Percentiles rank a stretch among this genome's conserved stretches.
Evolutionary conservation across 2,329 filamentous ascomycete genomes (phyloP).

Genomic region (Calonectria hawksworthii): DNA sequence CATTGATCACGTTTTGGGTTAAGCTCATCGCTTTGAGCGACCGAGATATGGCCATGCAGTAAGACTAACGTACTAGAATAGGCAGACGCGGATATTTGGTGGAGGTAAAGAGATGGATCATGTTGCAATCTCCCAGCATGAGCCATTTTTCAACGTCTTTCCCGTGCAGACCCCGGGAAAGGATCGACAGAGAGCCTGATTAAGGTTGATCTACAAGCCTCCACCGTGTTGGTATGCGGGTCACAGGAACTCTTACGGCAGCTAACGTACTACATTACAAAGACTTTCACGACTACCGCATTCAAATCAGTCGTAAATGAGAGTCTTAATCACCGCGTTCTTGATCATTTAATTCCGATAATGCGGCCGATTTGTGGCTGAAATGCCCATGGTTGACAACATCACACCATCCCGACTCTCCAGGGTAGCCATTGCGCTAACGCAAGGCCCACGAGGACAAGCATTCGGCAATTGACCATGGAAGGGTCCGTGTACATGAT

Average conservation of each 20-base stretch:
- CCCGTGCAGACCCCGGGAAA: background rate
- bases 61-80: background rate
- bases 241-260: background rate
- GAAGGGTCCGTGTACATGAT: background rate
- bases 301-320: background rate
- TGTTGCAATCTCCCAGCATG: background rate
- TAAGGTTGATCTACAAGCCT: background rate
- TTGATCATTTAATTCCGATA: background rate
- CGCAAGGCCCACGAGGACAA: background rate
- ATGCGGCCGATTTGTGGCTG: background rate
- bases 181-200: background rate
- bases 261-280: background rate
- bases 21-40: background rate
- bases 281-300: background rate
- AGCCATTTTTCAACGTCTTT: background rate
- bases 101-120: background rate
- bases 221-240: background rate
- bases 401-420: background rate
- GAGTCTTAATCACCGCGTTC: background rate
- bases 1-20: background rate
- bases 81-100: background rate
- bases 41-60: background rate
- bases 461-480: background rate
- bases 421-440: background rate
- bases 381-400: background rate